A percentile compares a stretch with the other conserved stretches of the same genome.
Evolutionary conservation across 177 flowering plant genomes (phyloP).

Genomic region (Tripterygium wilfordii): DNA sequence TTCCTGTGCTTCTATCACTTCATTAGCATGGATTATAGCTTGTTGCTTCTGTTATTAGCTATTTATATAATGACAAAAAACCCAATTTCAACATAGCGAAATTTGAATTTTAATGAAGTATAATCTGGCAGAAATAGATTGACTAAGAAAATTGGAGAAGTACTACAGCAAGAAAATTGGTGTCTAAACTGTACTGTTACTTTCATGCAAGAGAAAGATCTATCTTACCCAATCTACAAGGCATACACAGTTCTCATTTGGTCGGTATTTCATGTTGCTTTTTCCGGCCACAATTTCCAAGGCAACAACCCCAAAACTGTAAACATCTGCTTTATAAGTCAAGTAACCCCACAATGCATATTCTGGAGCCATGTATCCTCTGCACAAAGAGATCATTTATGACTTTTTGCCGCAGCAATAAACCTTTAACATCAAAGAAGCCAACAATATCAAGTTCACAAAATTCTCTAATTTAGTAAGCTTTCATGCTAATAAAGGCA

Average conservation of each 20-base stretch:
- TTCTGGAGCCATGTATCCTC: slow-evolving; percentile 30
- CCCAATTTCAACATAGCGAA: no score
- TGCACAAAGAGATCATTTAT: no score
- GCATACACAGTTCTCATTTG: slow-evolving; percentile 12
- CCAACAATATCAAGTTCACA: not conserved
- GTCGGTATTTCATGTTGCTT: slow-evolving; percentile 14
- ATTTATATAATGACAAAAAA: no score
- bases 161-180: no score
- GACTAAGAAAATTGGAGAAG: no score
- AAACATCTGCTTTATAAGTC: slow-evolving; percentile 27
- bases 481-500: no score
- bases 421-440: not conserved
- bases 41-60: no score
- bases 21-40: no score
- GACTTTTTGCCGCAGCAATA: no score
- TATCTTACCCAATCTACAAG: slow-evolving; percentile 30
- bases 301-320: slow-evolving; percentile 29
- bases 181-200: slow-evolving; percentile 9
- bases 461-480: not conserved
- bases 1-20: no score
- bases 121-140: no score
- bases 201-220: slow-evolving; percentile 19
- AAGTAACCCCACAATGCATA: slow-evolving; percentile 26
- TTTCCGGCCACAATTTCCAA: slow-evolving; percentile 28
- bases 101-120: no score